Evolutionary conservation across 2,329 filamentous ascomycete genomes (phyloP).

Genomic region (Fusarium tuaranense): DNA sequence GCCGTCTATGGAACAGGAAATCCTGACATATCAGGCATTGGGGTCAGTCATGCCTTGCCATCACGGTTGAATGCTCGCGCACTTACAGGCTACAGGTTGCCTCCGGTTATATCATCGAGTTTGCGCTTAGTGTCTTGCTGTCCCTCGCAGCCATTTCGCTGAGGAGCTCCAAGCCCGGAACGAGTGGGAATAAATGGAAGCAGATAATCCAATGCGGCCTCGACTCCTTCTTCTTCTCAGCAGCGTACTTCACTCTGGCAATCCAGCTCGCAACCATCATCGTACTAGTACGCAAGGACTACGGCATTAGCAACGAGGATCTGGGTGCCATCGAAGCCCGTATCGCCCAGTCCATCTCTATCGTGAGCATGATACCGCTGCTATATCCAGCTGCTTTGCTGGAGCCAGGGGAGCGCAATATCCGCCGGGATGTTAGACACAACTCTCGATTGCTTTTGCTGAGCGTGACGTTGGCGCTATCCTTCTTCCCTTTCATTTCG

Average conservation of each 20-base stretch:
- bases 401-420: neutral
- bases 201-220: slow-evolving; percentile 8
- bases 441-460: slow-evolving; percentile 24
- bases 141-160: slow-evolving; percentile 11
- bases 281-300: slow-evolving; percentile 40
- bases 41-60: no score
- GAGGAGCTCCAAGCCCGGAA: no score
- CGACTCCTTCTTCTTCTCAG: slow-evolving; percentile 32
- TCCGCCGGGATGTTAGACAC: neutral
- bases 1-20: no score
- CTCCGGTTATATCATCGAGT: no score
- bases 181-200: neutral
- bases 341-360: slow-evolving; percentile 32
- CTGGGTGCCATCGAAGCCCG: slow-evolving; percentile 40
- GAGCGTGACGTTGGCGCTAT: slow-evolving; percentile 20
- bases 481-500: slow-evolving; percentile 42
- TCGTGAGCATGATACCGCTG: slow-evolving; percentile 41
- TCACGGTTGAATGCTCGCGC: no score
- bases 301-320: slow-evolving; percentile 33
- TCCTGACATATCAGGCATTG: no score
- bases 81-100: no score
- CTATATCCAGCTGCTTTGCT: slow-evolving; percentile 35
- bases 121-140: slow-evolving; percentile 5
- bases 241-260: slow-evolving; percentile 38
- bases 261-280: slow-evolving; percentile 37